Evolutionary conservation across 1,139 yeast species (phyloP), one percentile per base, ranked within the genome.

Genomic region (Nakaseomyces nivariensis): DNA sequence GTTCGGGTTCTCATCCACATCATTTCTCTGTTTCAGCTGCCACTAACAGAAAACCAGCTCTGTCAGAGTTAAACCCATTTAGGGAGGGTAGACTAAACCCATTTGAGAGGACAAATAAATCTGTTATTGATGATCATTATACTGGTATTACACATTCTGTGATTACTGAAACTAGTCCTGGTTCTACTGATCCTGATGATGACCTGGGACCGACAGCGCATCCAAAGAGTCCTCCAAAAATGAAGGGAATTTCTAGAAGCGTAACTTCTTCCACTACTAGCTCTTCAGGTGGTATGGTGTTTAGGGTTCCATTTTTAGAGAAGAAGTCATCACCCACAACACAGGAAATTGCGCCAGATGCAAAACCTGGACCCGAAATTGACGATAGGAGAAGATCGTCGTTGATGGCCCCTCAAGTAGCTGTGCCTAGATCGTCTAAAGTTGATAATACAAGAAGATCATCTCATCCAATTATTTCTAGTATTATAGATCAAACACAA

Each of bases 281-380:
- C 38, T 63, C 67, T 1, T 53, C 60, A 6, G 58, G 58, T 32
- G 67, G 68, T n/a, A 64, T 64, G 67, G 59, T 66, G 4, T 82
- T 82, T 60, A 71, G 88, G 59, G 70, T 79, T n/a, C 88, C 88
- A 0, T 82, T 81, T 58, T 84, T 79, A 56, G 82, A 79, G 27
- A 63, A 43, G 13, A 38, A 46, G 10, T 47, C 50, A 5, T 47
- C 46, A 7, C 50, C 47, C 9, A 31, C 43, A 29, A 43, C 45
- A 37, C 48, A 49, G 43, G 50, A 52, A 34, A 48, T 43, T 13
- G 29, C 45, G 3, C 36, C 43, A 29, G 50, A 45, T 31, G 10
- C 46, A 5, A 51, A 49, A 29, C 36, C 47, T 13, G 48, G 38
- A 17, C 29, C 48, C 11, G 53, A 53, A 29, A 51, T 50, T 24